Conservation (phyloP, 176 grass and related monocot species). For the Oropetium thomaeum region DNA sequence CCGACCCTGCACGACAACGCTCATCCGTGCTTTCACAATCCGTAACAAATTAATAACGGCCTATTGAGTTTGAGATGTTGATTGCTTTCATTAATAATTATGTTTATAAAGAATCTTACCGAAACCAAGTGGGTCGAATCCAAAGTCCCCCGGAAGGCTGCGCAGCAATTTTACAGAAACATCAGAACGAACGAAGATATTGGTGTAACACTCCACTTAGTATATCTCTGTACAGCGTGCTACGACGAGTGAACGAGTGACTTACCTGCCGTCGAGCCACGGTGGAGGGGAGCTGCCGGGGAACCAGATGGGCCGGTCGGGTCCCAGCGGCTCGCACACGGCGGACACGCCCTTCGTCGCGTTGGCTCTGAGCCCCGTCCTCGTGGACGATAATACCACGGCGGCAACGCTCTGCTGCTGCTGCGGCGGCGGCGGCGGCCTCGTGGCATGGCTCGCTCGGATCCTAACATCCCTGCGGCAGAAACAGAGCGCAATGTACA, state of each 20-base stretch:
- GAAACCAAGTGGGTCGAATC: conserved; percentile 83
- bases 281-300: conserved; percentile 64
- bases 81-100: no score
- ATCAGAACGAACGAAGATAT: background rate
- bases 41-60: no score
- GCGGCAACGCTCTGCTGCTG: background rate
- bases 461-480: conserved; percentile 3
- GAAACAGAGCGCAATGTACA: background rate
- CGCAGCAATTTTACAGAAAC: background rate
- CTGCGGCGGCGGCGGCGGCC: background rate
- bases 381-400: background rate
- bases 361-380: conserved; percentile 9
- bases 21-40: no score
- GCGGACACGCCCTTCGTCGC: conserved; percentile 74
- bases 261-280: conserved; percentile 95
- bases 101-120: conserved; percentile 51
- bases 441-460: background rate
- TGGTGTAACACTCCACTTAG: no score
- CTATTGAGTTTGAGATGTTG: no score
- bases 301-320: conserved; percentile 88
- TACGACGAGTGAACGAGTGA: no score
- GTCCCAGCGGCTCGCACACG: conserved; percentile 76
- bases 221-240: background rate
- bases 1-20: conserved; percentile 45
- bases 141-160: conserved; percentile 86